Conservation (phyloP, 768 basidiomycete species). For the Kwoniella heveanensis region DNA sequence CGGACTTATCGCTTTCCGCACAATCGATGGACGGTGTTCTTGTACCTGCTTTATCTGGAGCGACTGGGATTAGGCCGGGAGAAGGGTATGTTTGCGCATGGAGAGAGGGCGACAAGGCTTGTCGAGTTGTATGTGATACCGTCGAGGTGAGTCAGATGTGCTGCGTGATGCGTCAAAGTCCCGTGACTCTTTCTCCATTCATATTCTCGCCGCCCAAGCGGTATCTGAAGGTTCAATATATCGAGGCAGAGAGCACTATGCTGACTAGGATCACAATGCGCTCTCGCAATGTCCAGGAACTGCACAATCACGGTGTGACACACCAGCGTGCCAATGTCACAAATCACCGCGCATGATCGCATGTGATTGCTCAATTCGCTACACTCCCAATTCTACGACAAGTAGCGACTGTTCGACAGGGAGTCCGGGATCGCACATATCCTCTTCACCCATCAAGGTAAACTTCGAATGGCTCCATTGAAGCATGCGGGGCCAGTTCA, state of each 20-base stretch:
- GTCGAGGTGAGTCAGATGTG: constrained; percentile 16
- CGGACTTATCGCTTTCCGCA: neutral
- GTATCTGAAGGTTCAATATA: no score
- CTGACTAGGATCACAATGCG: neutral
- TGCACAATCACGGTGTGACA: constrained; percentile 11
- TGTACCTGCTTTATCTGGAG: neutral
- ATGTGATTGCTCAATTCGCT: no score
- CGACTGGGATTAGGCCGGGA: neutral
- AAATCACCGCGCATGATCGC: no score
- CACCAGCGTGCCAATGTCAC: constrained; percentile 8
- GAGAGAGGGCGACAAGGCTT: constrained; percentile 12
- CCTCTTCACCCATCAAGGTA: no score
- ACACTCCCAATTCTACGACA: no score
- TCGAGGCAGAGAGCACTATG: no score
- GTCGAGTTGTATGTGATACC: constrained; percentile 20
- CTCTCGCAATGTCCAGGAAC: no score
- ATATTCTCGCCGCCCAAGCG: neutral
- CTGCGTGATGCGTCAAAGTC: neutral
- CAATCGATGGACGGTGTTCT: no score
- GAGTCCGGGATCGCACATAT: no score
- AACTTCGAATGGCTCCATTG: no score
- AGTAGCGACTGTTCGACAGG: no score
- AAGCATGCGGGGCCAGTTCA: no score
- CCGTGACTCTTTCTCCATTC: neutral
- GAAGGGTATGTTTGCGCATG: constrained; percentile 18